Base-by-base conservation (phyloP, 2,329 filamentous ascomycete genomes). In the Lachnellula hyalina region DNA sequence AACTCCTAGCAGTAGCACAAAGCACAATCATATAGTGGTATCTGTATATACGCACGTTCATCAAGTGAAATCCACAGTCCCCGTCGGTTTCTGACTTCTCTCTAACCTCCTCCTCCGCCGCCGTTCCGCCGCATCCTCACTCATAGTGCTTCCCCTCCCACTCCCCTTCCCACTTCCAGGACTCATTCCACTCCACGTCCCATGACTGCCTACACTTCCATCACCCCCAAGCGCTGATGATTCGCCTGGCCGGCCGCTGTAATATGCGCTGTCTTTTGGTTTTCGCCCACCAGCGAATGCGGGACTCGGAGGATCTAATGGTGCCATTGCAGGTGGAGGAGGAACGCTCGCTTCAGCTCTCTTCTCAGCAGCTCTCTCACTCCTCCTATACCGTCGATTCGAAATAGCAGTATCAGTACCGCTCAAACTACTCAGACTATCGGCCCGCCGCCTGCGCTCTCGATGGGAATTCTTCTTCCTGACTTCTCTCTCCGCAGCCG, bases 191-290 rank as follows among this genome's bases (percentile, higher is more conserved):
- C 63, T 66, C 68, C 66, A 70, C 8, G 68, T 68, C 5, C 60
- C 67, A 53, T 67, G 65, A 46, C 62, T 67, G 6, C 60, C 63
- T 40, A 63, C 47, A 57, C 63, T 66, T 50, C 53, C 53, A 28
- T 32, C 46, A n/a, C 49, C 57, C 11, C 53, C 55, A 25, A 74
- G 73, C 9, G 65, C 69, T 9, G 68, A 65, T 8, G 65, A 67
- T 17, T 59, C 57, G 17, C 52, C 54, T 2, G 75, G 71, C 56
- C 72, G 71, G 6, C 79, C 80, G 3, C 80, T 82, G 64, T 83
- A 85, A 63, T 85, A 85, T 8, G 80, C 80, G 45, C 80, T 83
- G 64, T 86, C 83, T 63, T 84, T 85, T 11, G 69, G 72, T 63
- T 75, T 74, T 55, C 73, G 72, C 0, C 75, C 75, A 42, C 74